A percentile compares a stretch with the other conserved stretches of the same genome.
Evolutionary conservation across 495 filamentous ascomycete species (phyloP).

Genomic region (Evansstolkia leycettana): DNA sequence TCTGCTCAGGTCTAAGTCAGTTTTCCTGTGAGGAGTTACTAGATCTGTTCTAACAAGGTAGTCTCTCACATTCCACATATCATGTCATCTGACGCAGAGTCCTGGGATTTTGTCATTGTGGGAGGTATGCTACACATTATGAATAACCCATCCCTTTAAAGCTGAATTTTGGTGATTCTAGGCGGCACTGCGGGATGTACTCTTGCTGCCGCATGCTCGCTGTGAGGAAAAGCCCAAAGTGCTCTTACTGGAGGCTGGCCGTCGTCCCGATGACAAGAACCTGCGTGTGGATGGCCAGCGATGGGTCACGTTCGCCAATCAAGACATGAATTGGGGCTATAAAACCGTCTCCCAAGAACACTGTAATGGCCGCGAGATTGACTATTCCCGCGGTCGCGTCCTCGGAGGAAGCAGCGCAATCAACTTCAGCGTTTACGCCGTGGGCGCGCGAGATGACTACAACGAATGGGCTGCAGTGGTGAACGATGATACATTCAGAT

Average conservation of each 20-base stretch:
- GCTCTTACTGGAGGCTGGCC: constrained; percentile 47
- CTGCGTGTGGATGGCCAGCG: constrained; percentile 40
- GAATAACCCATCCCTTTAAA: too few relatives aligned
- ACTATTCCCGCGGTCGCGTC: constrained; percentile 45
- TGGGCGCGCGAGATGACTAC: constrained; percentile 49
- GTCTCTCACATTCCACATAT: too few relatives aligned
- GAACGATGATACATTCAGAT: constrained; percentile 34
- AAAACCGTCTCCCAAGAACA: constrained; percentile 42
- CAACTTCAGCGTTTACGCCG: constrained; percentile 49
- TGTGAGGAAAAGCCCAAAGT: constrained; percentile 32
- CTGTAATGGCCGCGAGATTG: constrained; percentile 36
- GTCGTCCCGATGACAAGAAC: constrained; percentile 30
- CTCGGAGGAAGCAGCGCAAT: constrained; percentile 50
- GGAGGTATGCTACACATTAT: too few relatives aligned
- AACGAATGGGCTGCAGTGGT: constrained; percentile 37
- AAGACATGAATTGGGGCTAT: constrained; percentile 46
- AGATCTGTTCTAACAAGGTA: too few relatives aligned
- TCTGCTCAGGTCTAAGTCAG: too few relatives aligned
- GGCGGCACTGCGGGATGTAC: constrained; percentile 45
- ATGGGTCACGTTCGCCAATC: constrained; percentile 35
- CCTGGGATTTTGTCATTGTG: too few relatives aligned
- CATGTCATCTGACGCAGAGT: too few relatives aligned
- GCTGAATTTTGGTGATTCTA: too few relatives aligned
- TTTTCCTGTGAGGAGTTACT: too few relatives aligned
- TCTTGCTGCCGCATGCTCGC: constrained; percentile 30